Evolutionary conservation across 176 grass and related monocot genomes (phyloP).

Genomic region (Carex parvula): DNA sequence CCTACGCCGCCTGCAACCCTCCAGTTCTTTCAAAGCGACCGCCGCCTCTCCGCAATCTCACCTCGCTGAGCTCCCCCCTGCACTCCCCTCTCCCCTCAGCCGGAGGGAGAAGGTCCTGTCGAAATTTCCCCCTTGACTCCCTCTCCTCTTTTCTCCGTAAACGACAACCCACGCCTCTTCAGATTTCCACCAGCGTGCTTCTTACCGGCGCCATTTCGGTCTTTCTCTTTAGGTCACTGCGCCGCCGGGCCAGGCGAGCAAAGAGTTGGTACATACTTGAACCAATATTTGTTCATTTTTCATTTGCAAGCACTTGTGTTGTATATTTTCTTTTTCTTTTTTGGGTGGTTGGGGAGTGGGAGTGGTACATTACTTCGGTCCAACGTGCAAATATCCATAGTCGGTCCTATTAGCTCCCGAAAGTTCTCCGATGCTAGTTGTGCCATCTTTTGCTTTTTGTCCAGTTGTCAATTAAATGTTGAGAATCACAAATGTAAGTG

Average conservation of each 20-base stretch:
- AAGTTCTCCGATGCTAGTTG: too few relatives aligned
- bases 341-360: too few relatives aligned
- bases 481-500: neutral
- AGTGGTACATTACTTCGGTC: neutral
- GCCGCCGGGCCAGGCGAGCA: constrained; percentile 76
- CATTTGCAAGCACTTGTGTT: neutral
- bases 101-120: constrained; percentile 42
- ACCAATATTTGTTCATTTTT: neutral
- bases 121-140: neutral
- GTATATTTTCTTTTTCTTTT: too few relatives aligned
- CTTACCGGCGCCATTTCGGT: constrained; percentile 81
- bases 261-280: constrained; percentile 55
- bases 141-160: constrained; percentile 47
- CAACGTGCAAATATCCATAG: neutral
- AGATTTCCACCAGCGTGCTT: constrained; percentile 69
- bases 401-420: neutral
- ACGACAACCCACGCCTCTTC: constrained; percentile 65
- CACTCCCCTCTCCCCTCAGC: neutral
- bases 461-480: neutral
- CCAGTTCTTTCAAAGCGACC: constrained; percentile 21
- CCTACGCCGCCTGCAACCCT: neutral
- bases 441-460: neutral
- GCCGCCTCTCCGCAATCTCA: neutral
- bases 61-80: constrained; percentile 22
- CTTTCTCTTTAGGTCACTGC: constrained; percentile 86